These are phyloP conservation scores for Ulota crispa DNA, from an alignment of 225 moss, liverwort and hornwort genomes.

Conservation along the genomic window DNA sequence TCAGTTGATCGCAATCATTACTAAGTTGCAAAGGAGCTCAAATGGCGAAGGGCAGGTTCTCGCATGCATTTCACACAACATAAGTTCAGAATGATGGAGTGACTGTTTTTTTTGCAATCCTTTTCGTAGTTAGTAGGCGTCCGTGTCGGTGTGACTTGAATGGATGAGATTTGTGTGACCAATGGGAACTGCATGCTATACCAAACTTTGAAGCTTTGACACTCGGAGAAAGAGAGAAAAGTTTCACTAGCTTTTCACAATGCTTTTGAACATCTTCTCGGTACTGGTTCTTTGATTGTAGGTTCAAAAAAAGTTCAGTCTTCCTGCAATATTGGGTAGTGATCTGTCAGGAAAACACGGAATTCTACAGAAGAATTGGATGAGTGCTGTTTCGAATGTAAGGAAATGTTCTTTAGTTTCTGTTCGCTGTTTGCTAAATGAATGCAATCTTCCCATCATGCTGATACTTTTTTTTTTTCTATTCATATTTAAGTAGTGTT, in stretches of 20 bases:
- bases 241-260: neutral
- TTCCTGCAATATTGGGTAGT: neutral
- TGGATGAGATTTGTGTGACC: neutral
- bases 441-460: neutral
- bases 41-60: neutral
- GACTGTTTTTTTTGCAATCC: neutral
- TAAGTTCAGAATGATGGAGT: neutral
- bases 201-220: neutral
- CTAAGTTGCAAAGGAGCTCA: neutral
- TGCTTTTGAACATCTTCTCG: neutral
- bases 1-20: neutral
- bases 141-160: neutral
- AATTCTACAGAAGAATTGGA: neutral
- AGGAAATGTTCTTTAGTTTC: neutral
- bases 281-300: neutral
- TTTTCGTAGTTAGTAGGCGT: neutral
- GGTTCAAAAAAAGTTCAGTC: neutral
- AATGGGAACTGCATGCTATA: neutral
- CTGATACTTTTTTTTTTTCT: neutral
- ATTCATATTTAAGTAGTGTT: neutral
- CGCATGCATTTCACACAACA: neutral
- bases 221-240: neutral
- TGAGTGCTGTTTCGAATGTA: neutral
- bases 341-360: neutral
- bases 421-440: neutral